Base-by-base conservation (phyloP, 1,139 yeast genomes). In the Zygotorulaspora mrakii region DNA sequence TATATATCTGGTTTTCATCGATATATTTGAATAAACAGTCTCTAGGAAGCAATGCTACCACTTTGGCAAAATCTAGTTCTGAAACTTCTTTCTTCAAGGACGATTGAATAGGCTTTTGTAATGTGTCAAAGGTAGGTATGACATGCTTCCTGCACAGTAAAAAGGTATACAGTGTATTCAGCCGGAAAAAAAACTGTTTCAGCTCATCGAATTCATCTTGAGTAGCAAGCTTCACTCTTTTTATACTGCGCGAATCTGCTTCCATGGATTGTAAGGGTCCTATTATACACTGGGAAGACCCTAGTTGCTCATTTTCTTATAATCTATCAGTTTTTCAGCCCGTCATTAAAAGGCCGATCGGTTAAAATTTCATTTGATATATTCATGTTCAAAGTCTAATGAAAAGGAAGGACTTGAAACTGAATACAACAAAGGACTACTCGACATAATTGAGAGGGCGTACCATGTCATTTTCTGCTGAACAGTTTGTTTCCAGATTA, bases 11-110 rank as follows among this genome's bases (percentile, higher is more conserved):
- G 53, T 80, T 79, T 56, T 79, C 85, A 55, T 83, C 89, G 26
- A 84, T 79, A 58, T 85, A 88, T 37, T 77, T 85, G 51, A 80
- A 79, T 2, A 79, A 66, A 13, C 84, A 76, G 35, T 82, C 89
- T 16, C 73, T 66, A 0, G 95, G 95, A 9, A 84, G 59, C 2
- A 89, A 57, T n/a, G 65, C 71, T 35, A 71, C 74, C 31, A 88
- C 71, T 41, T 71, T 69, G 1, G 94, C 86, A 31, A 84, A 70
- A 57, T 85, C 95, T 7, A 62, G 55, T 24, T 62, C 53, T 2
- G 59, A 52, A 21, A 74, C 50, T 5, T 57, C 57, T 28, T 73
- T 48, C n/a, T 62, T 61, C 6, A 73, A 57, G 1, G 70, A 69
- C 37, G 65, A 65, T 42, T 73, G 73, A 3, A 74, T 72, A 0